Percentiles rank a stretch among this genome's conserved stretches.
phyloP scores from a whole-genome alignment of 352 stramenopile genomes.

The Phytopythium cucurbitacearum region DNA sequence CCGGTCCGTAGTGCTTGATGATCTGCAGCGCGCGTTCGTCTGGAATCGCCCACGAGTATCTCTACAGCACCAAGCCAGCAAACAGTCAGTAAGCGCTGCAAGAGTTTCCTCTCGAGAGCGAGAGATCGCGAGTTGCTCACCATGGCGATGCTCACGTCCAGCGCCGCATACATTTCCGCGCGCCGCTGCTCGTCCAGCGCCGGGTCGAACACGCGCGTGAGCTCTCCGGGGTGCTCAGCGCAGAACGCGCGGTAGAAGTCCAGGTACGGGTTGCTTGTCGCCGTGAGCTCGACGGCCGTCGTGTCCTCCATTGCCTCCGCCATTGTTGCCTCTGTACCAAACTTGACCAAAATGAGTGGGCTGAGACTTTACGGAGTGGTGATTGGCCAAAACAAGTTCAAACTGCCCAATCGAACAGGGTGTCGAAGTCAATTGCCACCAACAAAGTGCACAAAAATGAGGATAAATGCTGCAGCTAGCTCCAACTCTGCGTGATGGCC shows the following conservation, averaged over 20 bases:
- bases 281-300: slow-evolving; percentile 36
- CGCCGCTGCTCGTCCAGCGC: slow-evolving; percentile 61
- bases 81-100: not conserved
- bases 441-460: no score
- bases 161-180: slow-evolving; percentile 57
- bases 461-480: no score
- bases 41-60: slow-evolving; percentile 92
- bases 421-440: no score
- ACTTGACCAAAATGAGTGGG: no score
- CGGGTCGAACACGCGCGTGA: slow-evolving; percentile 72
- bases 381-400: not conserved
- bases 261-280: slow-evolving; percentile 78
- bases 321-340: slow-evolving; percentile 7
- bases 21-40: slow-evolving; percentile 85
- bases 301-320: slow-evolving; percentile 11
- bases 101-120: no score
- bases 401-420: no score
- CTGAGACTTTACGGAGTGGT: not conserved
- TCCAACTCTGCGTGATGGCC: no score
- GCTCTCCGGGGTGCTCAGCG: slow-evolving; percentile 43
- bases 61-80: slow-evolving; percentile 29
- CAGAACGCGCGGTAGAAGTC: slow-evolving; percentile 74
- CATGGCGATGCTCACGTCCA: slow-evolving; percentile 81
- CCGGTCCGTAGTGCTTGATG: slow-evolving; percentile 88
- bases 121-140: slow-evolving; percentile 15